These are phyloP conservation scores for Fusarium kyushuense DNA, from an alignment of 2,329 filamentous ascomycete genomes.

Conservation along the genomic window DNA sequence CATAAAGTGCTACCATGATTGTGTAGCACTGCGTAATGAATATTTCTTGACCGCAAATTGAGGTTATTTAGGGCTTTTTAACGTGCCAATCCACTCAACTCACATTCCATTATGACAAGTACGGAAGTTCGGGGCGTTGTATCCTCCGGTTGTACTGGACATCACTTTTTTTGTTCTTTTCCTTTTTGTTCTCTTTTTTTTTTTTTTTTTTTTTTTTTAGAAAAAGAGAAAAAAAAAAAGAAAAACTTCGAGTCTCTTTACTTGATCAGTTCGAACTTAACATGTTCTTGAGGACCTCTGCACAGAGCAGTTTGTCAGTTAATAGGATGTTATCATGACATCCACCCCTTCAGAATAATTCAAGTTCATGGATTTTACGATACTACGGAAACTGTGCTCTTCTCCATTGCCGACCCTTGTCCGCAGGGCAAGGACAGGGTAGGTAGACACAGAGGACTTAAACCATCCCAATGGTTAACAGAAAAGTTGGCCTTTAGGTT, in stretches of 20 bases:
- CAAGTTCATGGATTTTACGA: conserved; percentile 18
- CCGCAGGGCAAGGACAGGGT: conserved; percentile 11
- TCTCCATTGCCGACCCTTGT: conserved; percentile 7
- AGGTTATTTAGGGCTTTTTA: conserved; percentile 10
- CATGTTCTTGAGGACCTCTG: conserved; percentile 1
- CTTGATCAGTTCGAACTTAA: conserved; percentile 7
- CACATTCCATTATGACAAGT: not conserved
- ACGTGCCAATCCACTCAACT: not conserved
- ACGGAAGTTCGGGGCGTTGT: conserved; percentile 1
- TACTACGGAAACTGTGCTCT: not conserved
- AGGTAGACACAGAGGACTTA: not conserved
- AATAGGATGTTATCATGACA: conserved; percentile 11
- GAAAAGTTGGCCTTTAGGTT: too few relatives aligned
- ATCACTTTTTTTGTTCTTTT: too few relatives aligned
- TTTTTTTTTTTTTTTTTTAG: too few relatives aligned
- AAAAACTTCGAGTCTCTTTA: conserved; percentile 7
- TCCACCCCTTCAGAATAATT: conserved; percentile 6
- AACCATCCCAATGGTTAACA: too few relatives aligned
- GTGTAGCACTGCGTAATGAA: conserved; percentile 1
- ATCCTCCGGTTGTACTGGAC: conserved; percentile 6
- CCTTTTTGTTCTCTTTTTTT: too few relatives aligned
- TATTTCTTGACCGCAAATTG: conserved; percentile 8
- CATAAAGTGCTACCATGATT: not conserved
- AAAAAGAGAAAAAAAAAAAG: too few relatives aligned
- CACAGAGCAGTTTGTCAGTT: conserved; percentile 4